Conservation (phyloP, 164 flowering plant species). For the Magnolia officinalis region DNA sequence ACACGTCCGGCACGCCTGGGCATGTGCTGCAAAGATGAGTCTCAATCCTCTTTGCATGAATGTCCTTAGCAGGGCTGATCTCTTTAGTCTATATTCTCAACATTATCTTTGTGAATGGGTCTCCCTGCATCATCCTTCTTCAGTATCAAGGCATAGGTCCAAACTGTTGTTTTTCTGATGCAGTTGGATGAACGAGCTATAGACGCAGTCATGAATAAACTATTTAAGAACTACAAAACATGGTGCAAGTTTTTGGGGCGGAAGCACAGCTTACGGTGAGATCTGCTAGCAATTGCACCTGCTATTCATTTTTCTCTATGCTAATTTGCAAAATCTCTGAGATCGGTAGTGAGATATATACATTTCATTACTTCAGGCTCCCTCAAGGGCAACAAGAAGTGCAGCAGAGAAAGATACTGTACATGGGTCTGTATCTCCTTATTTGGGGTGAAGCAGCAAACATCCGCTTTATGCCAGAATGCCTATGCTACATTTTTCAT, state of each 20-base stretch:
- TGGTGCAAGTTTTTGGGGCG: slow-evolving; percentile 98
- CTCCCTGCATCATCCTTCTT: neutral
- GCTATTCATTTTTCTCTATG: neutral
- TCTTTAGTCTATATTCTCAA: neutral
- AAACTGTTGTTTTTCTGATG: slow-evolving; percentile 8
- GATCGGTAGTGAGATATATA: neutral
- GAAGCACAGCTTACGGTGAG: slow-evolving; percentile 89
- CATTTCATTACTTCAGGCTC: slow-evolving; percentile 42
- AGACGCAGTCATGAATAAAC: slow-evolving; percentile 79
- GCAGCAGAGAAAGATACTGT: slow-evolving; percentile 86
- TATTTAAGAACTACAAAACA: slow-evolving; percentile 89
- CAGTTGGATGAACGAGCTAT: slow-evolving; percentile 97
- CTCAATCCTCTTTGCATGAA: neutral
- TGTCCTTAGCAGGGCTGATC: neutral
- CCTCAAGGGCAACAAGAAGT: slow-evolving; percentile 85
- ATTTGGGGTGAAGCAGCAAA: slow-evolving; percentile 99
- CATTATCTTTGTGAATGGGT: neutral
- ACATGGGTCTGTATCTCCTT: slow-evolving; percentile 95
- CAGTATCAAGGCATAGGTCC: neutral
- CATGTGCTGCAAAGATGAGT: neutral
- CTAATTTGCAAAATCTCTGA: neutral
- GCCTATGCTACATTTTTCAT: slow-evolving; percentile 93
- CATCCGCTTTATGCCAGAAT: slow-evolving; percentile 97
- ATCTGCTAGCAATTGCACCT: neutral
- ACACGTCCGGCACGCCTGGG: neutral